Evolutionary conservation across 768 basidiomycete species (phyloP).

Genomic region (Rickenella mellea): DNA sequence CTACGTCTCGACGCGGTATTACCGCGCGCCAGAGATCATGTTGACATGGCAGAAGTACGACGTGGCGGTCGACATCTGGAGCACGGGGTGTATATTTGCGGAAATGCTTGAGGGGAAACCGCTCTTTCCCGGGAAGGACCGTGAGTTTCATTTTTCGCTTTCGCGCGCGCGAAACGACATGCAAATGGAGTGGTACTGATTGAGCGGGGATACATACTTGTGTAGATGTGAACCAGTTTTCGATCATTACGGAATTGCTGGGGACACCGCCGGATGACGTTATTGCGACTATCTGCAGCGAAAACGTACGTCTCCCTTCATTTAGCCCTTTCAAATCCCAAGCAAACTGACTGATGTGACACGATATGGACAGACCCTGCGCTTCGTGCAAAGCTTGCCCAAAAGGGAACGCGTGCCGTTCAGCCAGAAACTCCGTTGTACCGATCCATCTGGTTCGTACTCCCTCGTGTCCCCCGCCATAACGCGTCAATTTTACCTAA

Average conservation of each 20-base stretch:
- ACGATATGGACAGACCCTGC: constrained; percentile 60
- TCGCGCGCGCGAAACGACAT: not conserved
- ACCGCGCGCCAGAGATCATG: constrained; percentile 99
- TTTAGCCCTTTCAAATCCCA: constrained; percentile 1
- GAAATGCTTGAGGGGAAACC: constrained; percentile 99
- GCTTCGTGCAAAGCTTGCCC: constrained; percentile 96
- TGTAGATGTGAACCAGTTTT: constrained; percentile 97
- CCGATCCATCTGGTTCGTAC: constrained; percentile 72
- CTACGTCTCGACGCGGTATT: constrained; percentile 98
- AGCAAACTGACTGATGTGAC: constrained; percentile 4
- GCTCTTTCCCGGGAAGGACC: constrained; percentile 98
- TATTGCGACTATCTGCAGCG: constrained; percentile 95
- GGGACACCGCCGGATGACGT: constrained; percentile 99
- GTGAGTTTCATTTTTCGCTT: constrained; percentile 50
- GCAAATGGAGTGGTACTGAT: too few relatives aligned
- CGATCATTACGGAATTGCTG: constrained; percentile 95
- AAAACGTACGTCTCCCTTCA: constrained; percentile 60
- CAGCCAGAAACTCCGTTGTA: constrained; percentile 82
- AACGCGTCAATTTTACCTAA: not conserved
- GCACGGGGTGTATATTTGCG: constrained; percentile 97
- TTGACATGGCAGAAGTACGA: constrained; percentile 99
- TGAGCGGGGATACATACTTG: constrained; percentile 1
- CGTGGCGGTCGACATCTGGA: constrained; percentile 99
- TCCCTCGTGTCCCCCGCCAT: not conserved
- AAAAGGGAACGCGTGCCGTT: constrained; percentile 96